These are phyloP conservation scores for Geotrichum fermentans DNA, from an alignment of 1,139 yeast genomes.

Conservation along the genomic window DNA sequence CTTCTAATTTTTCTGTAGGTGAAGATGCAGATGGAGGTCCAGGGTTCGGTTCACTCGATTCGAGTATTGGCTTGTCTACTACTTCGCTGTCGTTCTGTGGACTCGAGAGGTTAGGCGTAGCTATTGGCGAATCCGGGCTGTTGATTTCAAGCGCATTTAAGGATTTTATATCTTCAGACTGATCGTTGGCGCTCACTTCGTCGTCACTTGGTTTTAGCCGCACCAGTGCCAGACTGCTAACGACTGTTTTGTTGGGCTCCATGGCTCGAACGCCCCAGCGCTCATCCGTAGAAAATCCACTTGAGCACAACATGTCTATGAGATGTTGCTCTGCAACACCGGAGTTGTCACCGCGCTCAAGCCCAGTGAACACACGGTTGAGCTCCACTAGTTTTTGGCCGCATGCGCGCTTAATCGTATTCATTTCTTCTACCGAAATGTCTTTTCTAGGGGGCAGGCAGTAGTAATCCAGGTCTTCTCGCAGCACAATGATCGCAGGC, in stretches of 20 bases:
- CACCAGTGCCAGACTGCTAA: slow-evolving; percentile 80
- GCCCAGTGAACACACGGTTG: slow-evolving; percentile 67
- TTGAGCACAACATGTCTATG: slow-evolving; percentile 84
- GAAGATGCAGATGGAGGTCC: not conserved
- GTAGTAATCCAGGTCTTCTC: slow-evolving; percentile 92
- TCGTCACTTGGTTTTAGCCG: slow-evolving; percentile 41
- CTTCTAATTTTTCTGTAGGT: not conserved
- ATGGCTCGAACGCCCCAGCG: slow-evolving; percentile 83
- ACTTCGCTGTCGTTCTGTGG: no score
- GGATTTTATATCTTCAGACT: not conserved
- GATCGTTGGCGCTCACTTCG: not conserved
- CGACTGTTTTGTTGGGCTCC: slow-evolving; percentile 81
- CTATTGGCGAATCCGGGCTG: no score
- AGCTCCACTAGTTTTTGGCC: slow-evolving; percentile 57
- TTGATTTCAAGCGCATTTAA: no score
- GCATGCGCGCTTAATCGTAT: slow-evolving; percentile 61
- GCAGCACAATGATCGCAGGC: slow-evolving; percentile 85
- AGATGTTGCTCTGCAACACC: slow-evolving; percentile 95
- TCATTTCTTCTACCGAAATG: slow-evolving; percentile 41
- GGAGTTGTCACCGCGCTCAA: slow-evolving; percentile 41
- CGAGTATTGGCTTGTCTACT: no score
- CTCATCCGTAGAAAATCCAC: slow-evolving; percentile 69
- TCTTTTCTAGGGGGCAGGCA: slow-evolving; percentile 64
- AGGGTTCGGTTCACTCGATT: not conserved
- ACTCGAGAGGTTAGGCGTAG: not conserved